Conservation (phyloP, 805 yeast species). For the Saccharomycopsis selenospora region DNA sequence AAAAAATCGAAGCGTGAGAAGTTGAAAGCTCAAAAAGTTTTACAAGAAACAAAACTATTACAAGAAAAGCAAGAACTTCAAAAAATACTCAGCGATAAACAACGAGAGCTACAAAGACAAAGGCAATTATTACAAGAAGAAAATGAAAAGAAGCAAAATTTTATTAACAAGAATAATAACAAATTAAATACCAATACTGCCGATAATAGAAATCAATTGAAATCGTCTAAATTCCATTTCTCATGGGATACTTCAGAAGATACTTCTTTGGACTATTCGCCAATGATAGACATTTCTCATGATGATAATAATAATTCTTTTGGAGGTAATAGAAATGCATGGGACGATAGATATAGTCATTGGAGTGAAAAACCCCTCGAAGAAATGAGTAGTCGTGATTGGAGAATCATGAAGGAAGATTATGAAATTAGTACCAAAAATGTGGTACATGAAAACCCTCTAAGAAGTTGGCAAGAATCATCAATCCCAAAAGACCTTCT, state of each 20-base stretch:
- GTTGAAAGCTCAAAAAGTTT: constrained; percentile 2
- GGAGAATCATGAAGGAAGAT: constrained; percentile 83
- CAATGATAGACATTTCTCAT: constrained; percentile 23
- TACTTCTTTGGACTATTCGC: constrained; percentile 43
- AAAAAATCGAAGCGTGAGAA: constrained; percentile 18
- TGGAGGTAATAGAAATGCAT: constrained; percentile 22
- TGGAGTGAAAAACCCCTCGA: constrained; percentile 65
- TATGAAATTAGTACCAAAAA: constrained; percentile 56
- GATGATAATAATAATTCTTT: constrained; percentile 18
- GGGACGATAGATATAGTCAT: constrained; percentile 25
- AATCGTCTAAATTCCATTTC: constrained; percentile 44
- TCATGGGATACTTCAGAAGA: constrained; percentile 69
- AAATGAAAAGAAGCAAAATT: constrained; percentile 9
- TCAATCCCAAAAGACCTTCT: constrained; percentile 38
- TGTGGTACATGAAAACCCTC: constrained; percentile 39
- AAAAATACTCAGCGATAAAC: background rate
- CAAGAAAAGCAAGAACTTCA: background rate
- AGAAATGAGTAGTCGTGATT: constrained; percentile 75
- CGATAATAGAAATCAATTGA: no score
- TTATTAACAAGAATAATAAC: constrained; percentile 13
- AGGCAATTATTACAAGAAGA: background rate
- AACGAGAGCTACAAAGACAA: constrained; percentile 6
- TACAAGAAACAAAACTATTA: background rate
- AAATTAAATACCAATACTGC: no score
- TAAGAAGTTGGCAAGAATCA: constrained; percentile 70